phyloP scores from a whole-genome alignment of 1,139 yeast genomes.

The Pichia sp. region DNA sequence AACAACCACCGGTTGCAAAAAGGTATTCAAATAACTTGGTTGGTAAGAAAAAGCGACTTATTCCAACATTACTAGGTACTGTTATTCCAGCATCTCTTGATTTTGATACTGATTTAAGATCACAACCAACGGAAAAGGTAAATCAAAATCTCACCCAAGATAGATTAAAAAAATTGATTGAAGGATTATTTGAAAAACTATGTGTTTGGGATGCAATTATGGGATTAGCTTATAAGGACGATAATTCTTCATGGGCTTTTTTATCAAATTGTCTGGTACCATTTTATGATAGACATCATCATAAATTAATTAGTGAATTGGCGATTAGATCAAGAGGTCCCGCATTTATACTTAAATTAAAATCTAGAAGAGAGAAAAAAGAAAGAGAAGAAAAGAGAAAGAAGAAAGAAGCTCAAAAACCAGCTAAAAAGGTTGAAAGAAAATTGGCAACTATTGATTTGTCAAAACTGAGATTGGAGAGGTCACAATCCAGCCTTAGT shows the following conservation, averaged over 20 bases:
- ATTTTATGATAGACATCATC: constrained; percentile 24
- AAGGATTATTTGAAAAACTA: constrained; percentile 24
- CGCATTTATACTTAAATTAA: constrained; percentile 11
- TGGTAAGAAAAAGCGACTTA: constrained; percentile 26
- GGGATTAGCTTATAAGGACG: constrained; percentile 23
- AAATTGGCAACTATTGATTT: constrained; percentile 12
- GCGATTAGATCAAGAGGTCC: constrained; percentile 27
- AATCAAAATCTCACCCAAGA: constrained; percentile 3
- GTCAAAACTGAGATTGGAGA: constrained; percentile 18
- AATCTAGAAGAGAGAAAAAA: constrained; percentile 8
- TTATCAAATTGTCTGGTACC: constrained; percentile 25
- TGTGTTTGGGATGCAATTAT: constrained; percentile 29
- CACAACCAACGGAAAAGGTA: constrained; percentile 1
- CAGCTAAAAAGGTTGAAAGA: not conserved
- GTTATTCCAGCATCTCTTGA: constrained; percentile 20
- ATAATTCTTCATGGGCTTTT: constrained; percentile 25
- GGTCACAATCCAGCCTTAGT: constrained; percentile 22
- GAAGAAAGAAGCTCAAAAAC: constrained; percentile 1
- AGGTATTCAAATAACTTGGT: constrained; percentile 15
- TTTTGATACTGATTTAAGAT: constrained; percentile 25
- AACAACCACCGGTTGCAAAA: not conserved
- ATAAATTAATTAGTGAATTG: constrained; percentile 21
- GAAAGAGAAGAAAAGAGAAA: constrained; percentile 3
- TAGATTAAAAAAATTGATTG: constrained; percentile 14
- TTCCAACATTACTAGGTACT: constrained; percentile 29